Conservation (phyloP, 2,329 filamentous ascomycete species). For the Purpureocillium lavendulum region DNA sequence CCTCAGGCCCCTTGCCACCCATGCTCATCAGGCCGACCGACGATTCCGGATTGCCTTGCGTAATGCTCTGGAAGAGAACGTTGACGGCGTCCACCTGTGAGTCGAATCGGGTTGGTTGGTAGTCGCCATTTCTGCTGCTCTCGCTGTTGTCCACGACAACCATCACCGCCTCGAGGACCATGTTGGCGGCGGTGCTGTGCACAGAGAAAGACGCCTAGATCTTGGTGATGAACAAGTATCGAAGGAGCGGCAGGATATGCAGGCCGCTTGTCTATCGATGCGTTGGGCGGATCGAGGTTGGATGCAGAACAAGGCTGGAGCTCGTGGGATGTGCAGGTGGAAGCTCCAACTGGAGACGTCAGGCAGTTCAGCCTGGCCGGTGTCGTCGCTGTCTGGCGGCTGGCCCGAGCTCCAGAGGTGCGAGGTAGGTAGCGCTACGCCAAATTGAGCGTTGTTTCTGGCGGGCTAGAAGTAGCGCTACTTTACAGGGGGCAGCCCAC, state of each 20-base stretch:
- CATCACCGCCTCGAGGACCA: constrained; percentile 99
- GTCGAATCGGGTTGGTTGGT: constrained; percentile 87
- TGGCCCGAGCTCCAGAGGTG: background rate
- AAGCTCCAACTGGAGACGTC: constrained; percentile 24
- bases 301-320: constrained; percentile 4
- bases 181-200: constrained; percentile 45
- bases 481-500: too few species aligned
- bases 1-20: constrained; percentile 95
- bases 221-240: too few species aligned
- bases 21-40: constrained; percentile 98
- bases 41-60: constrained; percentile 90
- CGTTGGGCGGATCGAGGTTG: background rate
- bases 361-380: constrained; percentile 37
- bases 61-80: constrained; percentile 93
- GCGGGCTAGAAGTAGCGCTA: too few species aligned
- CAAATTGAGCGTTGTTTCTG: too few species aligned
- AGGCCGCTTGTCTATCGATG: too few species aligned
- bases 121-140: constrained; percentile 93
- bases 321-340: background rate
- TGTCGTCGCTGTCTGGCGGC: background rate
- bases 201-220: too few species aligned
- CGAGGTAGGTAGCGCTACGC: background rate
- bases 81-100: constrained; percentile 93
- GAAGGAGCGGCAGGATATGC: too few species aligned
- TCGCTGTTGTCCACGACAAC: constrained; percentile 99